phyloP scores from a whole-genome alignment of 1,139 yeast species.

The Sugiyamaella xylanicola region DNA sequence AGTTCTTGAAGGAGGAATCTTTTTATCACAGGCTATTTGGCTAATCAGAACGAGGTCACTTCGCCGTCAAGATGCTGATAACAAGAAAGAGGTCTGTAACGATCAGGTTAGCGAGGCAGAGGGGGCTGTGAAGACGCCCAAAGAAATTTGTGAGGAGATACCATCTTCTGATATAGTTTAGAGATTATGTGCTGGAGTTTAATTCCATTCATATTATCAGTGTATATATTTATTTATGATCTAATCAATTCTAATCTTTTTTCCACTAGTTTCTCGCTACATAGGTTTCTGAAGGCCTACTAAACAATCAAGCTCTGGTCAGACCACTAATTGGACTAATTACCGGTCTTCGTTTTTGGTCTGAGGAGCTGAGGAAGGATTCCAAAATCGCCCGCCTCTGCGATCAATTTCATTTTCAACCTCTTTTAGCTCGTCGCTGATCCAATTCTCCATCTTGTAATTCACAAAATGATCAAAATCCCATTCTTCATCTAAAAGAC shows the following conservation, averaged over 20 bases:
- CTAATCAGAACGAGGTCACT: constrained; percentile 52
- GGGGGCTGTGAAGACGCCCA: too few species aligned
- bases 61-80: constrained; percentile 22
- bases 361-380: constrained; percentile 6
- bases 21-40: constrained; percentile 72
- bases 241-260: too few species aligned
- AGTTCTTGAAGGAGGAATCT: constrained; percentile 75
- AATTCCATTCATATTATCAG: not conserved
- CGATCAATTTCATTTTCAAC: constrained; percentile 23
- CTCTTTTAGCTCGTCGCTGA: constrained; percentile 31
- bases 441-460: constrained; percentile 32
- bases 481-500: constrained; percentile 32
- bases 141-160: not conserved
- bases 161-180: not conserved
- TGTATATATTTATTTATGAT: not conserved
- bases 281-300: too few species aligned
- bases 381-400: constrained; percentile 31
- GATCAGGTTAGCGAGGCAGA: too few species aligned
- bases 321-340: not conserved
- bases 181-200: not conserved
- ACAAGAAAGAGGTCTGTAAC: not conserved
- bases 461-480: constrained; percentile 29
- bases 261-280: too few species aligned
- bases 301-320: not conserved
- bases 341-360: not conserved